Evolutionary conservation across 2,329 filamentous ascomycete genomes (phyloP).

Genomic region (Phialemoniopsis sp.): DNA sequence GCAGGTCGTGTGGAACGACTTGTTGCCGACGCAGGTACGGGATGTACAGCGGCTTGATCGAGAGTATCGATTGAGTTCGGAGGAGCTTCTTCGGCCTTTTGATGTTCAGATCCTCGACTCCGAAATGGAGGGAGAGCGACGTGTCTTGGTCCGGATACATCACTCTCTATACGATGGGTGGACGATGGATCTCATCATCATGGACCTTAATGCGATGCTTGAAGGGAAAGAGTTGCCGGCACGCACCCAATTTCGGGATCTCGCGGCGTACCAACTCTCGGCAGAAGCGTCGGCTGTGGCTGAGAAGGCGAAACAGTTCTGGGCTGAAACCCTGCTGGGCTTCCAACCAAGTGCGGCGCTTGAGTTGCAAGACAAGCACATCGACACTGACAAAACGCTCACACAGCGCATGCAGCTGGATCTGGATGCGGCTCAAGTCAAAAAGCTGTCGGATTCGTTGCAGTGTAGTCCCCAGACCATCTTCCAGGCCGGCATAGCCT

Average conservation of each 20-base stretch:
- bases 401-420: constrained; percentile 21
- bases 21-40: constrained; percentile 38
- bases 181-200: constrained; percentile 72
- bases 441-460: constrained; percentile 27
- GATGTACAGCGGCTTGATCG: constrained; percentile 29
- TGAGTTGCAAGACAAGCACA: constrained; percentile 12
- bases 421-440: constrained; percentile 25
- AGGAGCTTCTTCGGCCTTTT: constrained; percentile 52
- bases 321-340: constrained; percentile 61
- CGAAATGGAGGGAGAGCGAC: constrained; percentile 10
- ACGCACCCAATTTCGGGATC: constrained; percentile 55
- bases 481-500: constrained; percentile 68
- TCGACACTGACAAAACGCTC: constrained; percentile 15
- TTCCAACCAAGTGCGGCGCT: constrained; percentile 38
- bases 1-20: constrained; percentile 59
- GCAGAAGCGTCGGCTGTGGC: constrained; percentile 17
- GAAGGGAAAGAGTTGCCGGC: constrained; percentile 13
- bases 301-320: constrained; percentile 55
- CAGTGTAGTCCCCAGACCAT: constrained; percentile 63
- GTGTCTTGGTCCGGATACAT: constrained; percentile 59
- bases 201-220: constrained; percentile 58
- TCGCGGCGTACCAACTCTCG: constrained; percentile 47
- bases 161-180: constrained; percentile 92
- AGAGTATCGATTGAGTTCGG: constrained; percentile 31
- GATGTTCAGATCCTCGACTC: constrained; percentile 46